These are phyloP conservation scores for Carpinus fangiana DNA, from an alignment of 306 rosid genomes.

Conservation along the genomic window DNA sequence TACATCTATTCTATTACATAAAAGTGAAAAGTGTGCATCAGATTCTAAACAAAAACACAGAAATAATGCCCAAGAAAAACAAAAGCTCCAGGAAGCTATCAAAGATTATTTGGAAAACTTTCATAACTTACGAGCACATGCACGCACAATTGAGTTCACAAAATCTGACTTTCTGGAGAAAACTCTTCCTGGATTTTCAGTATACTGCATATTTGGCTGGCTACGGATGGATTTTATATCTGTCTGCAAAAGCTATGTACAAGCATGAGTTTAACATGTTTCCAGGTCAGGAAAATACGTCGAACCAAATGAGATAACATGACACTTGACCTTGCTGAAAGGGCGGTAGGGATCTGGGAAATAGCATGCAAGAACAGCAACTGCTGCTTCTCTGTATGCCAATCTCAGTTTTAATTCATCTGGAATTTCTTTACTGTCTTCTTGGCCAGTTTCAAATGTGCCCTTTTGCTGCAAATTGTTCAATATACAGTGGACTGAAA, in stretches of 20 bases:
- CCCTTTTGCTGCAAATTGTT: conserved; percentile 85
- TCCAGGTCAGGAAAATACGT: conserved; percentile 14
- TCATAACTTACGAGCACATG: conserved; percentile 93
- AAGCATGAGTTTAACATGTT: conserved; percentile 29
- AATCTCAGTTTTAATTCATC: conserved; percentile 84
- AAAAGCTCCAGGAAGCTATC: conserved; percentile 7
- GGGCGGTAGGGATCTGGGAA: conserved; percentile 82
- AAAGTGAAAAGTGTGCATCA: not conserved
- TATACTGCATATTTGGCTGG: conserved; percentile 80
- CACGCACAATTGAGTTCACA: conserved; percentile 77
- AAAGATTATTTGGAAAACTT: conserved; percentile 24
- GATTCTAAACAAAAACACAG: not conserved
- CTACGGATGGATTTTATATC: conserved; percentile 78
- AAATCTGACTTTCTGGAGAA: conserved; percentile 83
- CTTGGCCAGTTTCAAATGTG: conserved; percentile 98
- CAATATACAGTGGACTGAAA: conserved; percentile 27
- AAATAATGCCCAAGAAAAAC: conserved; percentile 10
- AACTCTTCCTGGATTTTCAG: conserved; percentile 67
- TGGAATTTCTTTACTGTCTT: conserved; percentile 87
- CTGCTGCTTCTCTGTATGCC: conserved; percentile 98
- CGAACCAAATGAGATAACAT: conserved; percentile 23
- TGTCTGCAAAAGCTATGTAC: conserved; percentile 64
- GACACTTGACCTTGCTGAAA: conserved; percentile 56
- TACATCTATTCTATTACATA: not conserved
- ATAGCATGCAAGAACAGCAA: conserved; percentile 90